These are phyloP conservation scores for Pneumocystis wakefieldiae DNA, from an alignment of 1,139 yeast species.

Conservation along the genomic window DNA sequence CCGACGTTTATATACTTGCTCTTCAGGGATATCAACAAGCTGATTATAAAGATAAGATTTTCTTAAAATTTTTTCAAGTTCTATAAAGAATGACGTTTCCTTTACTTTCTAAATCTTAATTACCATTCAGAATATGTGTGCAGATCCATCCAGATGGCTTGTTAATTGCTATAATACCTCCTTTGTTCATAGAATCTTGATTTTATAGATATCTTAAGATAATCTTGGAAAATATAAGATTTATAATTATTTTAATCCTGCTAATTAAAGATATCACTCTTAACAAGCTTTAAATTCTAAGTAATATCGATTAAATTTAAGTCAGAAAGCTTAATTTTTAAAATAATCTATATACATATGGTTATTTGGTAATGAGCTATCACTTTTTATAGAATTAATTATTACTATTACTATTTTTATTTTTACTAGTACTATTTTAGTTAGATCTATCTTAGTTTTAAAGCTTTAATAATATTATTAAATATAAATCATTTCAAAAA, in stretches of 20 bases:
- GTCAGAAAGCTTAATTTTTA: too few relatives aligned
- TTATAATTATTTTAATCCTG: background rate
- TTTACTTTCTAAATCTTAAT: background rate
- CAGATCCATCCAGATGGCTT: constrained; percentile 1
- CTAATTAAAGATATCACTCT: background rate
- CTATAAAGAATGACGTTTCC: background rate
- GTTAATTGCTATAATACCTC: constrained; percentile 1
- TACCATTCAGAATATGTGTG: background rate
- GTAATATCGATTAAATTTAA: too few relatives aligned
- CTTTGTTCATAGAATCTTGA: background rate
- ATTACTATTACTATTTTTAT: too few relatives aligned
- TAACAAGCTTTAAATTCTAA: background rate
- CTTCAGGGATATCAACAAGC: background rate
- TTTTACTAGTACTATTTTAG: too few relatives aligned
- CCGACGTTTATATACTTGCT: background rate
- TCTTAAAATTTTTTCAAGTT: background rate
- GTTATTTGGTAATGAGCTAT: too few relatives aligned
- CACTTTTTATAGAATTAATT: too few relatives aligned
- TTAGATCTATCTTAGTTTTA: too few relatives aligned
- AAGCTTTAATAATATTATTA: too few relatives aligned
- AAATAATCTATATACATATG: too few relatives aligned
- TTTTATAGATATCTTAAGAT: background rate
- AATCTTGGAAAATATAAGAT: background rate
- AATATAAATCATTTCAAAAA: too few relatives aligned
- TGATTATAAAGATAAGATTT: background rate